Evolutionary conservation across 345 rosid genomes (phyloP).

Genomic region (Euphorbia lathyris): DNA sequence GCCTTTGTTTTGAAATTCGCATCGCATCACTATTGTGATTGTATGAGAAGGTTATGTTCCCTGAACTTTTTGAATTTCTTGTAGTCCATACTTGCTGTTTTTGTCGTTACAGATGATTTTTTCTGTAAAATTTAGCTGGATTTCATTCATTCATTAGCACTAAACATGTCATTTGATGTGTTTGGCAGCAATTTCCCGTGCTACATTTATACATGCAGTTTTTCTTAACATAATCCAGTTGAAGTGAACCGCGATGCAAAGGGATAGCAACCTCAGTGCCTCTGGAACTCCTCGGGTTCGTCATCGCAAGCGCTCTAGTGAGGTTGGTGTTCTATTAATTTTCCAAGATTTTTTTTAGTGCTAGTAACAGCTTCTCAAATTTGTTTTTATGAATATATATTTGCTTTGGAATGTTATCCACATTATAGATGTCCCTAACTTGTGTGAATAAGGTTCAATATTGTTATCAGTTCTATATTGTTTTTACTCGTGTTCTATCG

Average conservation of each 20-base stretch:
- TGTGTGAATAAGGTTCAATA: neutral
- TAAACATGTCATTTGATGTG: conserved; percentile 6
- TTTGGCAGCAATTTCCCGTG: conserved; percentile 10
- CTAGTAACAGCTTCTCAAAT: neutral
- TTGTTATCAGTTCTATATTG: neutral
- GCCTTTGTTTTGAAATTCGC: neutral
- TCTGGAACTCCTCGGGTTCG: conserved; percentile 60
- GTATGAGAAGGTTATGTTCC: neutral
- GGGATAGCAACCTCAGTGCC: conserved; percentile 38
- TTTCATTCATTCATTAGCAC: neutral
- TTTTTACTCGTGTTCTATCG: neutral
- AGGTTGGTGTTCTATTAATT: conserved; percentile 39
- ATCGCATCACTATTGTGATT: neutral
- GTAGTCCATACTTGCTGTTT: neutral
- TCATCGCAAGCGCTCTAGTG: conserved; percentile 65
- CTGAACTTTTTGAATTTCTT: neutral
- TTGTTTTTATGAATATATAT: neutral
- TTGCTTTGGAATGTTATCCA: neutral
- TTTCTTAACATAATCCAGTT: conserved; percentile 1
- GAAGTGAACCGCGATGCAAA: conserved; percentile 51
- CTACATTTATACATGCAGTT: neutral
- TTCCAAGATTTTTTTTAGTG: neutral
- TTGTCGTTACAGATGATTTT: neutral
- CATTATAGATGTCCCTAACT: neutral
- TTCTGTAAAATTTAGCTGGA: neutral